These are phyloP conservation scores for Halophytophthora polymorphica DNA, from an alignment of 352 stramenopile species.

Conservation along the genomic window DNA sequence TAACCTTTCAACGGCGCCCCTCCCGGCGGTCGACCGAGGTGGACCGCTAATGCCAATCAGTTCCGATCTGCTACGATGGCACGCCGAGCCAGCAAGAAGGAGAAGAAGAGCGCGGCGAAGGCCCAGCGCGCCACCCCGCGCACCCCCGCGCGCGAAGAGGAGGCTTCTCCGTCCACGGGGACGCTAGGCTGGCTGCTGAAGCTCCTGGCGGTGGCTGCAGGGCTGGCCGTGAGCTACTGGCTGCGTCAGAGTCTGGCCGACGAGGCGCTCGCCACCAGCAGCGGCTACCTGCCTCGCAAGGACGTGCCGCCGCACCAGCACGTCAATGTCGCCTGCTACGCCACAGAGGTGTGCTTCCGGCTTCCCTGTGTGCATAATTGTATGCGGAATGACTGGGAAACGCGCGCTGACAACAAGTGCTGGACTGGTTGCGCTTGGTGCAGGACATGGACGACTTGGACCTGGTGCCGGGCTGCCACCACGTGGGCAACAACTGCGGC, in stretches of 20 bases:
- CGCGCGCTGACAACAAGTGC: not conserved
- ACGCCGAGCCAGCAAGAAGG: too few relatives aligned
- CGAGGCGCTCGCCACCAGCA: slow-evolving; percentile 9
- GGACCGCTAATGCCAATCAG: too few relatives aligned
- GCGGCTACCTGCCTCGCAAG: slow-evolving; percentile 34
- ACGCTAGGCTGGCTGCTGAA: slow-evolving; percentile 29
- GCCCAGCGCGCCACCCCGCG: too few relatives aligned
- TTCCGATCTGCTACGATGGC: too few relatives aligned
- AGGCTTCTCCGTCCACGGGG: slow-evolving; percentile 1
- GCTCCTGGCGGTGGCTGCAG: slow-evolving; percentile 13
- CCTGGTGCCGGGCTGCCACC: slow-evolving; percentile 70
- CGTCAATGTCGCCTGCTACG: slow-evolving; percentile 51
- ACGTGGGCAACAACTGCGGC: slow-evolving; percentile 55
- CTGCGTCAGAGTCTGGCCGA: slow-evolving; percentile 21
- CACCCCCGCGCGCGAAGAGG: too few relatives aligned
- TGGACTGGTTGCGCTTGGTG: not conserved
- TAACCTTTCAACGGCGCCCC: too few relatives aligned
- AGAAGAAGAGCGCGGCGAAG: too few relatives aligned
- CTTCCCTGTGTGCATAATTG: not conserved
- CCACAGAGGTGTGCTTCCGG: slow-evolving; percentile 33
- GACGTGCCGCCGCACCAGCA: slow-evolving; percentile 40
- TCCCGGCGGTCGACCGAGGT: too few relatives aligned
- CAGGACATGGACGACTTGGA: slow-evolving; percentile 31
- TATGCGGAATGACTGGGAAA: too few relatives aligned
- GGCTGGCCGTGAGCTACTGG: slow-evolving; percentile 18